Evolutionary conservation across 768 basidiomycete genomes (phyloP), one percentile per base, ranked within the genome.

Genomic region (Grammothele lineata): DNA sequence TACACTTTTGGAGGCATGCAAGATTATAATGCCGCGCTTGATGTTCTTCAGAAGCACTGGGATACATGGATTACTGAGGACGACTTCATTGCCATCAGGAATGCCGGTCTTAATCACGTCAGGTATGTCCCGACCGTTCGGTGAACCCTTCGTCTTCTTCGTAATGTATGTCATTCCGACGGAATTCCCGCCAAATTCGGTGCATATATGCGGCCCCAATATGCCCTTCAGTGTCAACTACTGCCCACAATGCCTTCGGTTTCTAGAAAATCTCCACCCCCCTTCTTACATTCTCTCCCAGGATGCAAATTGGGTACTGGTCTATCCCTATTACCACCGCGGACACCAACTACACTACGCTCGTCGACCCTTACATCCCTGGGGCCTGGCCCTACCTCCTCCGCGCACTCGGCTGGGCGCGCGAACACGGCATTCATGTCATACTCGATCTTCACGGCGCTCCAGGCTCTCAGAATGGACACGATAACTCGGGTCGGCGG

Each of bases 401-500:
- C 17, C 72, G 71, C 39, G 80, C 77, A 2, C 74, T 88, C 37
- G 66, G 68, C 51, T 86, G 83, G 77, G 89, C 89, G 1, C 70
- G 71, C 33, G 67, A 72, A 21, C 68, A 85, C 57, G 70, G 70
- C 15, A 58, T 92, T 7, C 79, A 83, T 45, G 81, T 87, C 47
- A 80, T 92, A 49, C 57, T 92, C 33, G 90, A 91, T 63, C 70
- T 85, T 11, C 88, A 91, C 58, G 86, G 85, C 22, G 85, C 81
- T 4, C 81, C 85, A 0, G 83, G 80, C 39, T 70, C 68, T 18
- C 70, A 71, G 62, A 70, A 72, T 50, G 84, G 85, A 3, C 87
- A 80, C 62, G 86, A 87, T 63, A 88, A 87, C 63, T 87, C 84
- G 7, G 85, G 86, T 1, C 82, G 82, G 58, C 70, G 77, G 25